Evolutionary conservation across 78 protist genomes (phyloP).

Genomic region (Tieghemostelium lacteum): DNA sequence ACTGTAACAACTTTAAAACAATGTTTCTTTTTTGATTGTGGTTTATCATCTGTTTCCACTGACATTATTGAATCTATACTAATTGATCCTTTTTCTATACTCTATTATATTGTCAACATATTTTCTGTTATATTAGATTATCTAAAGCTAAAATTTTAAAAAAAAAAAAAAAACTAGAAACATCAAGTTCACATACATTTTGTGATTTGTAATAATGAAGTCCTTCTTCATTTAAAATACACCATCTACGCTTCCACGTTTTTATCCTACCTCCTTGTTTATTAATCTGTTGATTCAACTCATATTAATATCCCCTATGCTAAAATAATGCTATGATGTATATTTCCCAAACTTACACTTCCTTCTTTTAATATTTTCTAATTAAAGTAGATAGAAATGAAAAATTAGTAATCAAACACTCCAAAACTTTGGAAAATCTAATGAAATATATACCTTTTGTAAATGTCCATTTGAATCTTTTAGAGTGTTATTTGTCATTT

Average conservation of each 20-base stretch:
- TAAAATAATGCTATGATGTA: too few relatives aligned
- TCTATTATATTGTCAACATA: not conserved
- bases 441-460: too few relatives aligned
- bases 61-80: not conserved
- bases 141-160: not conserved
- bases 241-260: conserved; percentile 77
- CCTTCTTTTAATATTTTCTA: too few relatives aligned
- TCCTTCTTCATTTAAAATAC: conserved; percentile 71
- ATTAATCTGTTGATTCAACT: too few relatives aligned
- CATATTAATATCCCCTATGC: too few relatives aligned
- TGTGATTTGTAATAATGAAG: conserved; percentile 69
- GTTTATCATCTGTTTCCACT: conserved; percentile 21
- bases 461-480: too few relatives aligned
- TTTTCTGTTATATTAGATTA: not conserved
- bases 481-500: too few relatives aligned
- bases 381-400: too few relatives aligned
- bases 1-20: conserved; percentile 51
- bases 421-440: too few relatives aligned
- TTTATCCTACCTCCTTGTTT: conserved; percentile 78
- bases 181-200: conserved; percentile 16
- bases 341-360: too few relatives aligned
- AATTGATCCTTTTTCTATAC: conserved; percentile 71
- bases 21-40: conserved; percentile 56
- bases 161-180: too few relatives aligned
- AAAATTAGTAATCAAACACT: too few relatives aligned